phyloP scores from a whole-genome alignment of 2,329 filamentous ascomycete species.

The Diaporthe aspalathi region DNA sequence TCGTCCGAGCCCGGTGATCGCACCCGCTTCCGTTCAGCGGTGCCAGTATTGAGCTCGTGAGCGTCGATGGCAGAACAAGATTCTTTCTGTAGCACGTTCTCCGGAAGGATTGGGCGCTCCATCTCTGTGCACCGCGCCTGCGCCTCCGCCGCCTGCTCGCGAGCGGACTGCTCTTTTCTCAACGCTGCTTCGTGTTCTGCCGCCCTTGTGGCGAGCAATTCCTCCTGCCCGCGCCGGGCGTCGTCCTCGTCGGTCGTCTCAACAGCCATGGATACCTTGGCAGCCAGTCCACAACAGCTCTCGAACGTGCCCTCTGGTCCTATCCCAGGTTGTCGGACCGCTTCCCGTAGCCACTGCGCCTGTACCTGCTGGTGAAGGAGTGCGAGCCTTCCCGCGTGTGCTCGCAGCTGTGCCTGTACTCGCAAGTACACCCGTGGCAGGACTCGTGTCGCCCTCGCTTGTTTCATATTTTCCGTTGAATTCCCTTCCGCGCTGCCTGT shows the following conservation, averaged over 20 bases:
- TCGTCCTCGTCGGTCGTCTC: background rate
- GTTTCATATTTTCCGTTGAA: background rate
- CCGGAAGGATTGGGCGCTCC: background rate
- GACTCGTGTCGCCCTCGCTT: background rate
- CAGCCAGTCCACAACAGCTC: too few species aligned
- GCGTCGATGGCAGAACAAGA: too few species aligned
- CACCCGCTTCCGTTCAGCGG: background rate
- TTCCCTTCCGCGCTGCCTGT: background rate
- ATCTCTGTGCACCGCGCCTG: background rate
- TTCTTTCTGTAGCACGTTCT: background rate
- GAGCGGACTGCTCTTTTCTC: background rate
- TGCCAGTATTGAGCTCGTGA: background rate
- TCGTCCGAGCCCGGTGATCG: background rate
- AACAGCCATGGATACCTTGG: too few species aligned
- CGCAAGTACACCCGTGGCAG: background rate
- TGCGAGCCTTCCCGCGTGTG: background rate
- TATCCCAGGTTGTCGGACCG: background rate
- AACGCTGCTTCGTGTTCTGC: background rate
- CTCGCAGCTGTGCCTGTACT: background rate
- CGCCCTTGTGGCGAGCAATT: background rate
- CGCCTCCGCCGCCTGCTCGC: background rate
- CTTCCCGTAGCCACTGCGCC: background rate
- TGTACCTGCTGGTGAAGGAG: background rate
- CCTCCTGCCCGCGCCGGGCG: background rate
- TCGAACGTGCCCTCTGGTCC: background rate